A percentile compares a stretch with the other conserved stretches of the same genome.
These are phyloP conservation scores for Ulmus americana DNA, from an alignment of 331 rosid genomes.

Conservation along the genomic window DNA sequence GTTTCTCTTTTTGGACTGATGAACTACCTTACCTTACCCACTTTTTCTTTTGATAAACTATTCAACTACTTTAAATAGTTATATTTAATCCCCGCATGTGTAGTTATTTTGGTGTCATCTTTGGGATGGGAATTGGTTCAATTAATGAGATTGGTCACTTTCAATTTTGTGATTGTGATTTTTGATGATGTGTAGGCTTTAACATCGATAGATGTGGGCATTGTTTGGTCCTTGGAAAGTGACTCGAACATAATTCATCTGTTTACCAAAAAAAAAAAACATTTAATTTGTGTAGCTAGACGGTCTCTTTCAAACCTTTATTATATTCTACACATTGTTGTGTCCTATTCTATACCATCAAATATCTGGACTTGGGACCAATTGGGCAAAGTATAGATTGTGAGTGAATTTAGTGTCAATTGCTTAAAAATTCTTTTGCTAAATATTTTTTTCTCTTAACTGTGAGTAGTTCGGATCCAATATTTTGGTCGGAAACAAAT, in stretches of 20 bases:
- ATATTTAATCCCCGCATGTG: constrained; percentile 4
- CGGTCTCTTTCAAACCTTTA: too few species aligned
- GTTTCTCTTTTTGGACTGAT: not conserved
- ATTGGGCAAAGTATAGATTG: too few species aligned
- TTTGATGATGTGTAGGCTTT: constrained; percentile 5
- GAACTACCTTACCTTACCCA: not conserved
- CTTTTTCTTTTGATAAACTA: not conserved
- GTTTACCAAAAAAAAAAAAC: too few species aligned
- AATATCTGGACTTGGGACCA: too few species aligned
- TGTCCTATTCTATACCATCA: too few species aligned
- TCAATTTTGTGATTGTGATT: constrained; percentile 20
- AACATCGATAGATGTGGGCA: constrained; percentile 25
- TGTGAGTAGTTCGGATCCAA: too few species aligned
- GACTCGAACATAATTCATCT: constrained; percentile 23
- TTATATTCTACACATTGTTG: too few species aligned
- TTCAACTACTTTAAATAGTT: not conserved
- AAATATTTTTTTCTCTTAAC: too few species aligned
- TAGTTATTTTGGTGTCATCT: constrained; percentile 12
- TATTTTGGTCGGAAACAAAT: too few species aligned
- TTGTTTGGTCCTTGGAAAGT: constrained; percentile 12
- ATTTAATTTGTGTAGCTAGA: too few species aligned
- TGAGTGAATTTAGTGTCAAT: too few species aligned
- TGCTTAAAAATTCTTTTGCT: too few species aligned
- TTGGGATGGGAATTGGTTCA: not conserved
- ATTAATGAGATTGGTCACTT: constrained; percentile 8